Base-by-base conservation (phyloP, 192 early-diverging fungal species). In the Coemansia sp. region DNA sequence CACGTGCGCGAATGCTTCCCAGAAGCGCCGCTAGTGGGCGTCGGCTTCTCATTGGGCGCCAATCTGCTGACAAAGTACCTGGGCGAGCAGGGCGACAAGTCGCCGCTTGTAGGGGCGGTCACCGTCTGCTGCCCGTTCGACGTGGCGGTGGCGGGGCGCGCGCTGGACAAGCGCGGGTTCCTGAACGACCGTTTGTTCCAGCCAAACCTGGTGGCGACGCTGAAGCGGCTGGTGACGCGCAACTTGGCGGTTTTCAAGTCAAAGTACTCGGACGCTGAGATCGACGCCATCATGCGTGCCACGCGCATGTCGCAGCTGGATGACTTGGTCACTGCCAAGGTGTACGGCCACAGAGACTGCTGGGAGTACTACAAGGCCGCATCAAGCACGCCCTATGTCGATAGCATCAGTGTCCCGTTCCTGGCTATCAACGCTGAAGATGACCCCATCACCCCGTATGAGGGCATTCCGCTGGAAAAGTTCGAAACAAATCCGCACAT, bases 61-160 rank as follows among this genome's bases (percentile, higher is more conserved):
- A 98, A 98, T 67, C 88, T 98, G 46, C 61, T 98, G 55, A 88
- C 90, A 51, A 97, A 95, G 85, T 92, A 89, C 57, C 76, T 95
- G 64, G 94, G 94, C 23, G 91, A 96, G 69, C 86, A 86, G 44
- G 90, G 89, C 6, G 85, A 87, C 38, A 73, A 86, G 2, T 90
- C 89, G 48, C 88, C 85, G 33, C 80, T 98, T 14, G 57, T 85
- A 5, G 93, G 86, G 0, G 89, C 86, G 10, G 87, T 91, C n/a
- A 89, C 90, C 1, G 84, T 98, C 14, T 89, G 86, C 51, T 95
- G 95, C 66, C 95, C 95, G 6, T 95, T 87, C 64, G 92, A 95
- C 69, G 84, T 93, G 15, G 65, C 89, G 49, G 39, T 62, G 46
- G 83, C 61, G 2, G 74, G 75, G 60, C 62, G 57, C 14, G 64